Conservation (phyloP, 352 stramenopile species). For the Pythium aquatile region DNA sequence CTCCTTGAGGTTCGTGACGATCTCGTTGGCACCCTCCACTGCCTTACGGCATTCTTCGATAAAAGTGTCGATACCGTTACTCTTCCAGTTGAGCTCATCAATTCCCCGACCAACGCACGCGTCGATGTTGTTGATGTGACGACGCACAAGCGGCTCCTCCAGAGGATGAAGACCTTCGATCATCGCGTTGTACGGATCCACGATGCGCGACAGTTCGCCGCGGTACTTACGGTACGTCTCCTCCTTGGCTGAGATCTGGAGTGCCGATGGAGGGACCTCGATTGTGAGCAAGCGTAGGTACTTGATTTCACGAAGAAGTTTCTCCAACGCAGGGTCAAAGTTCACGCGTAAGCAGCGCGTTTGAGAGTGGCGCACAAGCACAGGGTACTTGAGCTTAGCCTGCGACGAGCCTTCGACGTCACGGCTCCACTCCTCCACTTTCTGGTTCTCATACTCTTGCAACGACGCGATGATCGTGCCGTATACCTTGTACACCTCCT, state of each 20-base stretch:
- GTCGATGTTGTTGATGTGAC: conserved; percentile 97
- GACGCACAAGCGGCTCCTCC: conserved; percentile 94
- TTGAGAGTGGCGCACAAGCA: conserved; percentile 90
- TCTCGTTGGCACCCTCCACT: conserved; percentile 90
- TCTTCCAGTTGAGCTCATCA: conserved; percentile 96
- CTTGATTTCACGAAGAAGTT: conserved; percentile 97
- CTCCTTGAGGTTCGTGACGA: conserved; percentile 96
- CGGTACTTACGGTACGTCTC: conserved; percentile 96
- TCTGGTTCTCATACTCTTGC: conserved; percentile 96
- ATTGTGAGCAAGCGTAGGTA: conserved; percentile 95
- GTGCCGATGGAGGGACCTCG: conserved; percentile 92
- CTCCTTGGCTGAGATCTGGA: conserved; percentile 95
- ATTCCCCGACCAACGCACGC: conserved; percentile 91
- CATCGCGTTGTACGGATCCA: conserved; percentile 98
- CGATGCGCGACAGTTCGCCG: conserved; percentile 96
- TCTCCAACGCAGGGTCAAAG: conserved; percentile 96
- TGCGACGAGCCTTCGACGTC: conserved; percentile 95
- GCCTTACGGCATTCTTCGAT: conserved; percentile 91
- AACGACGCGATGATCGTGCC: conserved; percentile 95
- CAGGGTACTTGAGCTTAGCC: conserved; percentile 94
- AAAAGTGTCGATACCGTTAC: conserved; percentile 90
- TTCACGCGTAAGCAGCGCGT: conserved; percentile 94
- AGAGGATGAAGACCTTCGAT: conserved; percentile 95
- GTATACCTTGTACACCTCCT: conserved; percentile 98
- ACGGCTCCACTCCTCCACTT: conserved; percentile 95